Base-by-base conservation (phyloP, 1,139 yeast genomes). In the Geotrichum klebahnii region DNA sequence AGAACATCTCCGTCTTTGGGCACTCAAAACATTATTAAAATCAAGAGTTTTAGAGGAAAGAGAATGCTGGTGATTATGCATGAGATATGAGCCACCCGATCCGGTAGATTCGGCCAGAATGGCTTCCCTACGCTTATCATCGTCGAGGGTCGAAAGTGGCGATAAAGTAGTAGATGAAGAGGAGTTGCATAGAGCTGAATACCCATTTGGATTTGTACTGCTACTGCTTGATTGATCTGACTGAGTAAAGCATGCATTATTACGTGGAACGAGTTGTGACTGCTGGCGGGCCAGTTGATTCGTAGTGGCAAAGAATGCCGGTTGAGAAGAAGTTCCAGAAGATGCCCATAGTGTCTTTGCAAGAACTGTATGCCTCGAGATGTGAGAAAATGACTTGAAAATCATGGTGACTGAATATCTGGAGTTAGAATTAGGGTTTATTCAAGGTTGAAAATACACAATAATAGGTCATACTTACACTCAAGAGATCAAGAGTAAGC, bases 241-340 rank as follows among this genome's bases (percentile, higher is more conserved):
- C 26, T 52, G 40, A 14, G 36, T 12, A 45, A 50, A 57, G 16
- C 51, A 55, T 19, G 42, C 24, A 53, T 47, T 39, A 43, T 45
- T 24, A 16, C 66, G 57, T 28, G 55, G 54, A 19, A 63, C 64
- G 22, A 69, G 59, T 57, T 68, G 73, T 6, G 65, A 61, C 57
- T 70, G 72, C 53, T 69, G 73, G 22, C 73, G 62, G 29, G 66
- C 65, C 42, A 68, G 64, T 53, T 69, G 72, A 44, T 63, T 67
- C 3, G 74, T 70, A 14, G 73, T 63, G 36, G 68, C 66, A 50
- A 70, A 71, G 53, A 71, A 70, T 10, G 68, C 65, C 26, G 66
- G 53, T 42, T 55, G 59, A 12, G 51, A 17, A 48, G 55, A 42
- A 3, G 23, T 29, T 17, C 31, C 32, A 16, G 43, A 42, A 4